These are phyloP conservation scores for Aspergillaceae sp. DNA, from an alignment of 2,329 filamentous ascomycete genomes.

Conservation along the genomic window DNA sequence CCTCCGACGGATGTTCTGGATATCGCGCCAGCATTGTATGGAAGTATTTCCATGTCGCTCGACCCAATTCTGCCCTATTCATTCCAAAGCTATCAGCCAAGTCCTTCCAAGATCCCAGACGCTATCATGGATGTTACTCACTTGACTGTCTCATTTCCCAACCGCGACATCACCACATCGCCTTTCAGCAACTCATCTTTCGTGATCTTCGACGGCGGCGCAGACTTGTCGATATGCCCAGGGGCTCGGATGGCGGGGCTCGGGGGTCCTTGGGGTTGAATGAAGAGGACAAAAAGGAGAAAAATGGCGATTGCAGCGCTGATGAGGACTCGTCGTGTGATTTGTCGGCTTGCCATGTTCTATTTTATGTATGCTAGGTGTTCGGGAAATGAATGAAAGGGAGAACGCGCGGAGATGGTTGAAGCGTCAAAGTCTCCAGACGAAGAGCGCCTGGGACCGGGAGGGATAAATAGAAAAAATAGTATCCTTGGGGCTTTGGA, in stretches of 20 bases:
- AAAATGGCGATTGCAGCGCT: conserved; percentile 25
- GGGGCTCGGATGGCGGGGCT: conserved; percentile 34
- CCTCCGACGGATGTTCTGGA: conserved; percentile 52
- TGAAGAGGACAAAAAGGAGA: conserved; percentile 30
- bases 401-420: not conserved
- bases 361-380: no score
- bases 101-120: no score
- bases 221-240: conserved; percentile 29
- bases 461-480: not conserved
- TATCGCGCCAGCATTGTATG: conserved; percentile 60
- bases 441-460: conserved; percentile 1
- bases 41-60: conserved; percentile 57
- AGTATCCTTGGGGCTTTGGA: not conserved
- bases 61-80: conserved; percentile 52
- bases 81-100: conserved; percentile 2
- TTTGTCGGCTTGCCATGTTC: conserved; percentile 30
- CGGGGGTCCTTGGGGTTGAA: conserved; percentile 28
- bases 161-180: conserved; percentile 37
- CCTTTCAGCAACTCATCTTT: conserved; percentile 35
- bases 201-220: conserved; percentile 13
- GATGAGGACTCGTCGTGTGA: conserved; percentile 28
- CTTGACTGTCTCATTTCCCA: conserved; percentile 44
- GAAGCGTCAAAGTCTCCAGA: not conserved
- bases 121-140: conserved; percentile 14
- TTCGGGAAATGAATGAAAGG: not conserved